These are phyloP conservation scores for Leucocoprinus leucothites DNA, from an alignment of 768 basidiomycete genomes.

Conservation along the genomic window DNA sequence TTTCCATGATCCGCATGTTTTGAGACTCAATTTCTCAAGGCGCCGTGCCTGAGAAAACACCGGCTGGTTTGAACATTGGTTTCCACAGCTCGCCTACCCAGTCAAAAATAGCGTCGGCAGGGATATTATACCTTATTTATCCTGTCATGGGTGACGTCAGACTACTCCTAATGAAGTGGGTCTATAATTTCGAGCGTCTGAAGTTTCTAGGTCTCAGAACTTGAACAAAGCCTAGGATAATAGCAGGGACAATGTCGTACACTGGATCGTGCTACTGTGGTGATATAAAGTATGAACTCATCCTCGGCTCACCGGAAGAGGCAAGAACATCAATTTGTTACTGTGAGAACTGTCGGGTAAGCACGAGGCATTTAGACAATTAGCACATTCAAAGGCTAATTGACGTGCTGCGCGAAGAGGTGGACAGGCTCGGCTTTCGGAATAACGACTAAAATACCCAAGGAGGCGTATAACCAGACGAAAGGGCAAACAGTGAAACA, in stretches of 20 bases:
- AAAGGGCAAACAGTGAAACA: slow-evolving; percentile 14
- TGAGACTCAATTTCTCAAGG: neutral
- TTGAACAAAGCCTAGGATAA: neutral
- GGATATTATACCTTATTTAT: too few species aligned
- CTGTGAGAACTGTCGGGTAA: slow-evolving; percentile 17
- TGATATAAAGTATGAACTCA: slow-evolving; percentile 14
- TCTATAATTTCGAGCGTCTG: too few species aligned
- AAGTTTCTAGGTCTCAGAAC: too few species aligned
- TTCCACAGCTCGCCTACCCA: too few species aligned
- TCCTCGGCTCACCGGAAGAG: slow-evolving; percentile 12
- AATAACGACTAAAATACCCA: slow-evolving; percentile 17
- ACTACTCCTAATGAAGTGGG: neutral
- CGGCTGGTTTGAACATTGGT: too few species aligned
- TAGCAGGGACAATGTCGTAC: neutral
- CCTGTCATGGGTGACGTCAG: slow-evolving; percentile 1
- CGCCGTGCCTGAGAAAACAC: neutral
- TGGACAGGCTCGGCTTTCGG: slow-evolving; percentile 20
- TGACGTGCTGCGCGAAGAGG: slow-evolving; percentile 7
- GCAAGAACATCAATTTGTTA: slow-evolving; percentile 18
- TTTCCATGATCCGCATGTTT: slow-evolving; percentile 4
- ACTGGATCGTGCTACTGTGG: slow-evolving; percentile 17
- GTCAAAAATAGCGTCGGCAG: too few species aligned
- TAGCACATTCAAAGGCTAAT: neutral
- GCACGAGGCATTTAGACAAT: neutral
- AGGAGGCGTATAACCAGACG: slow-evolving; percentile 10